Percentiles rank a stretch among this genome's conserved stretches.
phyloP scores from a whole-genome alignment of 306 rosid species.

The Cotoneaster glaucophyllus region DNA sequence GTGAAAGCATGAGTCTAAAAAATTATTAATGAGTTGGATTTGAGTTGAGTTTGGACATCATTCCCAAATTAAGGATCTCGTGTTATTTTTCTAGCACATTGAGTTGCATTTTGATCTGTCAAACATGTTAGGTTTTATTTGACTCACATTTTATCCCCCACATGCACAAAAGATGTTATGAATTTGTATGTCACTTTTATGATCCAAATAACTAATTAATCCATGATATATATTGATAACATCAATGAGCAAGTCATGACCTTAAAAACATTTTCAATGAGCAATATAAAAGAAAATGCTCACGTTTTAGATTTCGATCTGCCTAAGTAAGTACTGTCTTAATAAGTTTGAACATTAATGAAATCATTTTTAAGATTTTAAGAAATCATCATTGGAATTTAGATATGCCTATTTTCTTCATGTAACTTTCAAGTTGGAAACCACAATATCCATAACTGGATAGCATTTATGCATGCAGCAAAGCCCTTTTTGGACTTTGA shows the following conservation, averaged over 20 bases:
- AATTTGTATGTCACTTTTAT: too few relatives aligned
- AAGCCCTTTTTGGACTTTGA: not conserved
- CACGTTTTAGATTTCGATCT: not conserved
- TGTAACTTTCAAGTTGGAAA: not conserved
- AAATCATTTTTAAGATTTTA: not conserved
- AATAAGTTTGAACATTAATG: not conserved
- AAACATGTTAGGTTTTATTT: not conserved
- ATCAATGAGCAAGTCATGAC: not conserved
- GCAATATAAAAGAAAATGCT: not conserved
- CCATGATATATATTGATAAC: not conserved
- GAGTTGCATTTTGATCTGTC: not conserved
- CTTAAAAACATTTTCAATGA: not conserved
- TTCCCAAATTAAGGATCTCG: not conserved
- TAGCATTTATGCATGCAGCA: not conserved
- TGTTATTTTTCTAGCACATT: not conserved
- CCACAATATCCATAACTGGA: not conserved
- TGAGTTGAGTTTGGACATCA: not conserved
- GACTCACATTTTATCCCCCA: not conserved
- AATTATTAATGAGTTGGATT: not conserved
- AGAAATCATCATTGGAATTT: not conserved
- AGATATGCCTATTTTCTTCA: not conserved
- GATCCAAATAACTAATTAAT: too few relatives aligned
- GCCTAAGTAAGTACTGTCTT: too few relatives aligned
- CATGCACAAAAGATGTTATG: not conserved
- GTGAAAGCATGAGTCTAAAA: not conserved